Percentiles rank a stretch among this genome's conserved stretches.
Conservation (phyloP, 768 basidiomycete genomes). For the Tricholoma saponaceum region DNA sequence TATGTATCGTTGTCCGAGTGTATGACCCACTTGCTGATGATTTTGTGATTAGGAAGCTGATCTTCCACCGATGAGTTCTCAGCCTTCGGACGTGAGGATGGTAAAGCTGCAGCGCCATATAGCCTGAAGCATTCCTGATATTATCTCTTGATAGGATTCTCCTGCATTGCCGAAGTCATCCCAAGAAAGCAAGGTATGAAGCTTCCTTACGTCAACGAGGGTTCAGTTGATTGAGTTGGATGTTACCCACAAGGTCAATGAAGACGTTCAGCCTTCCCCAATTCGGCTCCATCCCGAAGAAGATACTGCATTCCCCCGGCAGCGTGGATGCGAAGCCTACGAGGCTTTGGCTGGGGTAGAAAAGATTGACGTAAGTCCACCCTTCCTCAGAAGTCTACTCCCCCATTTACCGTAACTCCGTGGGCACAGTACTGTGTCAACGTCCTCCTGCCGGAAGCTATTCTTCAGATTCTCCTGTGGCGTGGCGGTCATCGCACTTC, state of each 20-base stretch:
- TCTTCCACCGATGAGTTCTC: conserved; percentile 1
- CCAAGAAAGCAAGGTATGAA: background rate
- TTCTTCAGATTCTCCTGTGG: conserved; percentile 74
- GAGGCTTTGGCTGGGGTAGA: conserved; percentile 40
- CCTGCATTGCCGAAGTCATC: background rate
- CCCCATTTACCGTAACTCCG: background rate
- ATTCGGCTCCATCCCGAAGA: background rate
- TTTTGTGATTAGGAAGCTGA: background rate
- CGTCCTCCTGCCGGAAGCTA: conserved; percentile 67
- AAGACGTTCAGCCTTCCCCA: background rate
- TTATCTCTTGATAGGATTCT: conserved; percentile 2
- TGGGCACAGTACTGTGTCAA: conserved; percentile 60
- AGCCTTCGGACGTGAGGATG: background rate
- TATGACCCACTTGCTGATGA: background rate
- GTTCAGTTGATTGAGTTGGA: background rate
- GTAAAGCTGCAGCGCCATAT: background rate
- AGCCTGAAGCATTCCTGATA: background rate
- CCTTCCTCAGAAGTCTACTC: background rate
- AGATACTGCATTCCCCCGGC: conserved; percentile 15
- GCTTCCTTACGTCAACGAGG: background rate
- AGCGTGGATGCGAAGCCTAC: conserved; percentile 37
- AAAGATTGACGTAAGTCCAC: conserved; percentile 45
- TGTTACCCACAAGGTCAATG: background rate
- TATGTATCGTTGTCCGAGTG: background rate
- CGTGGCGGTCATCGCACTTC: conserved; percentile 55